Base-by-base conservation (phyloP, 306 rosid species). In the Lablab purpureus region DNA sequence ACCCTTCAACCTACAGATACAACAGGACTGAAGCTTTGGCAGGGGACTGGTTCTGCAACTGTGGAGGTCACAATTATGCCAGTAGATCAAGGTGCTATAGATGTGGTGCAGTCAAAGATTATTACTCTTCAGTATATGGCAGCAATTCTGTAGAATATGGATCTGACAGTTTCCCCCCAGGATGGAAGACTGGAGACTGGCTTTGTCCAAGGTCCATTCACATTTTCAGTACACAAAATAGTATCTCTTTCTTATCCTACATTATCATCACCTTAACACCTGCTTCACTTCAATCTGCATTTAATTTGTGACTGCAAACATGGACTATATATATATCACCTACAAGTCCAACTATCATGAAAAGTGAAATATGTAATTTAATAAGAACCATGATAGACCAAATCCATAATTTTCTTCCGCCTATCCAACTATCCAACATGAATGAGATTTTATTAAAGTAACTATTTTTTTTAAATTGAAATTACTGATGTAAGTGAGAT, bases 101-200 rank as follows among this genome's bases (percentile, higher is more conserved):
- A 46, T 96, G 99, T 79, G 84, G 89, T 47, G 63, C 97, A 82
- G 37, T 79, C 7, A 94, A 82, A 81, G 84, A 82, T 73, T 78
- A 85, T 67, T 89, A 84, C 78, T 49, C 64, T 49, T 84, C 80
- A 19, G 90, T 83, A 58, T 83, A 80, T 82, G 90, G 81, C 8
- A 82, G 54, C 18, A 76, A 73, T 76, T 82, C 93, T 12, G 91
- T 67, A 71, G 84, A 66, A 59, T 86, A 86, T 84, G 91, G 83
- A 41, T 84, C 90, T 68, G 89, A 84, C 75, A 84, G 80, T 77
- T 77, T 81, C 37, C 96, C 96, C 4, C 97, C 99, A 5, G 99
- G 98, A 69, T 96, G 99, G 99, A 96, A 96, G 88, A 14, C 83
- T 49, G 99, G 99, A 18, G 99, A 96, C 82, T 96, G 99, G 99